These are phyloP conservation scores for Plectranthus barbatus DNA, from an alignment of 257 asterid genomes.

Conservation along the genomic window DNA sequence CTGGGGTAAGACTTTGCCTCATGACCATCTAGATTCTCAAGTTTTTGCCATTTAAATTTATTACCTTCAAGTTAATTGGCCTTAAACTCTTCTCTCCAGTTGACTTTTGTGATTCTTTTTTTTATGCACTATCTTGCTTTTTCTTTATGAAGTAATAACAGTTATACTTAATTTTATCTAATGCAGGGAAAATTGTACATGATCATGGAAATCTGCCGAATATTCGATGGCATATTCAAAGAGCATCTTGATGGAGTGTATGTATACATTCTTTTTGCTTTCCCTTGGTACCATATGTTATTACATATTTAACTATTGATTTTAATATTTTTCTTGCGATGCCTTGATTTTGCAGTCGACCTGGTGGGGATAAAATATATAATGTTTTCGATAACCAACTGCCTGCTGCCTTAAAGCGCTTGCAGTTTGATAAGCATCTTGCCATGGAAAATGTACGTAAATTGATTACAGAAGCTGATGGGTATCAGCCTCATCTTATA, in stretches of 20 bases:
- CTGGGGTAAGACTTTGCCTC: slow-evolving; percentile 48
- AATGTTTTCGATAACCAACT: slow-evolving; percentile 62
- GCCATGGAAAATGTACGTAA: slow-evolving; percentile 68
- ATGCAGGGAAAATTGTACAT: slow-evolving; percentile 65
- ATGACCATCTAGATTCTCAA: not conserved
- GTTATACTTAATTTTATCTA: too few relatives aligned
- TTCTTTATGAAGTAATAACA: too few relatives aligned
- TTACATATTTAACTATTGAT: too few relatives aligned
- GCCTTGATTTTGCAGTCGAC: slow-evolving; percentile 41
- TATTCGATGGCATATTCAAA: slow-evolving; percentile 62
- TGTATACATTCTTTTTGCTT: slow-evolving; percentile 21
- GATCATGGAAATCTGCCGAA: slow-evolving; percentile 76
- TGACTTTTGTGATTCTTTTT: too few relatives aligned
- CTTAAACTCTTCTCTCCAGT: too few relatives aligned
- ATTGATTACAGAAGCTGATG: slow-evolving; percentile 69
- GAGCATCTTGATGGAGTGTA: slow-evolving; percentile 86
- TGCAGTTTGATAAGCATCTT: slow-evolving; percentile 78
- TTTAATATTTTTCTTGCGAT: not conserved
- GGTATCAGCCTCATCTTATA: slow-evolving; percentile 76
- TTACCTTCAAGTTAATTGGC: too few relatives aligned
- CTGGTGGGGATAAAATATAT: slow-evolving; percentile 78
- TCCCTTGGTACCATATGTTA: too few relatives aligned
- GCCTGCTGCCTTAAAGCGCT: slow-evolving; percentile 65
- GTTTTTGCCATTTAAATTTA: too few relatives aligned
- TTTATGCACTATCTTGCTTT: too few relatives aligned